phyloP scores from a whole-genome alignment of 2,329 filamentous ascomycete species.

The Diaporthe citriasiana region DNA sequence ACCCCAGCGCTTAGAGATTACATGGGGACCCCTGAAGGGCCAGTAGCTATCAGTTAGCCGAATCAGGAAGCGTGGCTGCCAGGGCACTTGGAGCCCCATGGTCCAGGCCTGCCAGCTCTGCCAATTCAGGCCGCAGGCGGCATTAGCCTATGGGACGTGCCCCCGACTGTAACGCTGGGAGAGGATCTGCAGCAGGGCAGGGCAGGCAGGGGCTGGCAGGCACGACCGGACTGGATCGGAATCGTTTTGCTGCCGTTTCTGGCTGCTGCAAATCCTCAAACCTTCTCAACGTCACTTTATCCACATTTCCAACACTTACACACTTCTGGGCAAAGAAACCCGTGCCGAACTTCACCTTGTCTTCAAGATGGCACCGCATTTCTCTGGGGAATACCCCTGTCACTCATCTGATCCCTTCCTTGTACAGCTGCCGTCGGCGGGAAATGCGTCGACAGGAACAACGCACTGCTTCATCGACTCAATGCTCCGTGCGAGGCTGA shows the following conservation, averaged over 20 bases:
- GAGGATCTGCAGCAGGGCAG: slow-evolving; percentile 26
- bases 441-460: background rate
- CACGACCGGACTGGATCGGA: slow-evolving; percentile 18
- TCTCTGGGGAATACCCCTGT: slow-evolving; percentile 1
- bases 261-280: slow-evolving; percentile 25
- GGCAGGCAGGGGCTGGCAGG: too few species aligned
- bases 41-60: slow-evolving; percentile 15
- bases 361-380: background rate
- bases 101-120: slow-evolving; percentile 12
- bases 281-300: slow-evolving; percentile 20
- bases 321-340: background rate
- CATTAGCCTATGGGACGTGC: slow-evolving; percentile 3
- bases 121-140: slow-evolving; percentile 7
- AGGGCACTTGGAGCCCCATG: background rate
- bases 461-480: background rate
- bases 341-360: slow-evolving; percentile 23
- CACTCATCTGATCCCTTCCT: slow-evolving; percentile 3
- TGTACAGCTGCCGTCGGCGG: slow-evolving; percentile 9
- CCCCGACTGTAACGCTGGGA: slow-evolving; percentile 11
- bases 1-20: slow-evolving; percentile 32
- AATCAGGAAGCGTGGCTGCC: slow-evolving; percentile 11
- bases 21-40: background rate
- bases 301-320: background rate
- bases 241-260: slow-evolving; percentile 30
- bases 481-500: background rate